A percentile compares a stretch with the other conserved stretches of the same genome.
Evolutionary conservation across 1,284 basidiomycete species (phyloP).

Genomic region (Cryptococcus sp.): DNA sequence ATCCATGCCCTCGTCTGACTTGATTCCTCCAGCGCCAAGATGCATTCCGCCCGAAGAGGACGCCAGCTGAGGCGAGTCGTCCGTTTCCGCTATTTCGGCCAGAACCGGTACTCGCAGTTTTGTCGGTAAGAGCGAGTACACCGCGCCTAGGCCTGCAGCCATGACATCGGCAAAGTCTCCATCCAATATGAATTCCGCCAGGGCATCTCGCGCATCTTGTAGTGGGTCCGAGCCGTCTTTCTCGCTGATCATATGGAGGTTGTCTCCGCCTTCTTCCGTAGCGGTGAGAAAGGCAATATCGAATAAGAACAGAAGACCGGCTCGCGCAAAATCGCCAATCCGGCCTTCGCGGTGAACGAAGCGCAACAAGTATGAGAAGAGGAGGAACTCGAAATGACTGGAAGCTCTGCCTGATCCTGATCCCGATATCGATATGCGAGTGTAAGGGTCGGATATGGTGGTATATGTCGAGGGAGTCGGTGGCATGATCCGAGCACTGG

Average conservation of each 20-base stretch:
- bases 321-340: slow-evolving; percentile 90
- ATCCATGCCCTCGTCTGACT: slow-evolving; percentile 41
- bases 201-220: slow-evolving; percentile 76
- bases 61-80: slow-evolving; percentile 51
- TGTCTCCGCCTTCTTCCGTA: slow-evolving; percentile 39
- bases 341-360: slow-evolving; percentile 93
- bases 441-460: slow-evolving; percentile 43
- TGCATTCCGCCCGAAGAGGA: slow-evolving; percentile 22
- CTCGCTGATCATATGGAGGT: slow-evolving; percentile 25
- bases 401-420: slow-evolving; percentile 7
- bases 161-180: slow-evolving; percentile 96
- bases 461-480: slow-evolving; percentile 55
- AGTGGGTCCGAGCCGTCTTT: slow-evolving; percentile 62
- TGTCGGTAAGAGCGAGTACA: slow-evolving; percentile 86
- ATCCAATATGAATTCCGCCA: slow-evolving; percentile 89
- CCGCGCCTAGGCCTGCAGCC: slow-evolving; percentile 87
- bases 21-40: slow-evolving; percentile 18
- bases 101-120: slow-evolving; percentile 61
- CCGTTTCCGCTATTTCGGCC: slow-evolving; percentile 61
- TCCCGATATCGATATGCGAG: slow-evolving; percentile 4
- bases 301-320: slow-evolving; percentile 87
- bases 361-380: slow-evolving; percentile 93
- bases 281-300: slow-evolving; percentile 77
- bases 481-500: slow-evolving; percentile 47
- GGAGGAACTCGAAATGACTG: slow-evolving; percentile 79